These are phyloP conservation scores for Colletotrichum tabaci DNA, from an alignment of 2,329 filamentous ascomycete species.

Conservation along the genomic window DNA sequence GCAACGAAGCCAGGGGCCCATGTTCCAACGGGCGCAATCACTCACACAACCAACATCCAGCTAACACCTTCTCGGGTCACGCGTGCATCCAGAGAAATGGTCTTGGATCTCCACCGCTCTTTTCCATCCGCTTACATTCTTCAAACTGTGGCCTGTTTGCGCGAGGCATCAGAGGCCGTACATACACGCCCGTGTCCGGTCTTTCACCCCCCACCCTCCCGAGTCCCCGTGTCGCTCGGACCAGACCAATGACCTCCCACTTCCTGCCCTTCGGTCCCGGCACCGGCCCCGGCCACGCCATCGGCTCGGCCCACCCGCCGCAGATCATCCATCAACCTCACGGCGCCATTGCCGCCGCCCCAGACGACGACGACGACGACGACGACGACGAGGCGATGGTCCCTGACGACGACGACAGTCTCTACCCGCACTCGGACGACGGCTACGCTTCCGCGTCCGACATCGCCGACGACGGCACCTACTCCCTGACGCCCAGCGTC, in stretches of 20 bases:
- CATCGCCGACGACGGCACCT: conserved; percentile 39
- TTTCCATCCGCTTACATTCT: neutral
- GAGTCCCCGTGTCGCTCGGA: neutral
- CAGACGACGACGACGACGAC: too few species aligned
- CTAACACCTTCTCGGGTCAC: neutral
- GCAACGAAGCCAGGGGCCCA: conserved; percentile 2
- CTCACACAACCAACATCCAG: neutral
- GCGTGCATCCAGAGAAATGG: neutral
- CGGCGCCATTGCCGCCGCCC: neutral
- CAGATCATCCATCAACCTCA: neutral
- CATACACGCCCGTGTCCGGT: too few species aligned
- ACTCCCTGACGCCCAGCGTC: conserved; percentile 53
- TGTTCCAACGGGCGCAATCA: neutral
- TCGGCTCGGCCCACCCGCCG: neutral
- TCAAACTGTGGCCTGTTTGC: neutral
- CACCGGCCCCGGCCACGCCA: too few species aligned
- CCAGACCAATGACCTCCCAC: neutral
- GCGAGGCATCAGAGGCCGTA: neutral
- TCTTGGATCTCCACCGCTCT: neutral
- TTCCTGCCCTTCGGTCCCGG: neutral
- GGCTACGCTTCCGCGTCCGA: conserved; percentile 44
- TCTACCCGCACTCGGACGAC: conserved; percentile 21
- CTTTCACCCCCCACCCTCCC: neutral
- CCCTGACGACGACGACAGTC: conserved; percentile 2
- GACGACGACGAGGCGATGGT: neutral